Base-by-base conservation (phyloP, 345 rosid species). In the Gossypium ekmanianum region DNA sequence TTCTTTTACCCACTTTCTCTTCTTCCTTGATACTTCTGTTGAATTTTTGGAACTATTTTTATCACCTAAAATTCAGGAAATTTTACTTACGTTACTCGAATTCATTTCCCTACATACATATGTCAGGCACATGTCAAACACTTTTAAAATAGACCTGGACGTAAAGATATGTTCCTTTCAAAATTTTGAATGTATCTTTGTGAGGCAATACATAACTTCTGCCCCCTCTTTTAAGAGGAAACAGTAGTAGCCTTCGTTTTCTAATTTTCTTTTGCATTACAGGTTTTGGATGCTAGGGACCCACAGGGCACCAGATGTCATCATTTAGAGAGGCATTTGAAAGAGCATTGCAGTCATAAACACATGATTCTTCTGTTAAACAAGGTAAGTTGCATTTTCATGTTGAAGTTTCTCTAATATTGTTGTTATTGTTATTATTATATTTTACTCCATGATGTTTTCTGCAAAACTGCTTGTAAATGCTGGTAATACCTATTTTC, bases 281-380 rank as follows among this genome's bases (percentile, higher is more conserved):
- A 92, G 98, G 99, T 95, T 82, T 80, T 95, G 81, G 98, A 95
- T 93, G 99, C 94, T 56, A 90, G 98, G 83, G 97, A 93, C 72
- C 98, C 98, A 39, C 93, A 82, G 71, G 98, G 98, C 24, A 93
- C 99, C 71, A 91, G 98, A 80, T 95, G 98, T 73, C 83, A 79
- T 81, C 97, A 93, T 70, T 82, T 95, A 48, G 99, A 95, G 84
- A 90, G 78, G 81, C 94, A 92, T 75, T 76, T 95, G 85, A 93
- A 88, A 84, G 99, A 95, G 86, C 91, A 95, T 79, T 89, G 93
- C 90, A 90, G 80, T 64, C 97, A 95, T 52, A 93, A 95, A 51
- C 91, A 93, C 81, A 87, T 93, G 98, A 81, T 95, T 82, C 86
- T 95, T n/a, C 78, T 93, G 74, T 82, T 93, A 78, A 95, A 95